Percentiles rank a stretch among this genome's conserved stretches.
Evolutionary conservation across 768 basidiomycete species (phyloP).

Genomic region (Melanogaster broomeanus): DNA sequence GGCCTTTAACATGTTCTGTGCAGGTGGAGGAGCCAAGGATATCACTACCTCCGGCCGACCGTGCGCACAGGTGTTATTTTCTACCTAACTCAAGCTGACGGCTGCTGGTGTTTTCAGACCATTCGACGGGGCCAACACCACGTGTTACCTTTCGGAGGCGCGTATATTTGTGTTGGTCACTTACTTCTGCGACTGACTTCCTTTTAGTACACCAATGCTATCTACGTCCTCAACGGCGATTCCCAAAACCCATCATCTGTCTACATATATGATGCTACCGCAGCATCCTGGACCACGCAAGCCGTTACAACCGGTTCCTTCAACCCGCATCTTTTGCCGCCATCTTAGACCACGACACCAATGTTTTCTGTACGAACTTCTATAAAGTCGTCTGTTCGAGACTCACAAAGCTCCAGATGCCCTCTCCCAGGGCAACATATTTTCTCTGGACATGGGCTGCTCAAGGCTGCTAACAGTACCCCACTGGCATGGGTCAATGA

Average conservation of each 20-base stretch:
- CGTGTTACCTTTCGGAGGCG: conserved; percentile 75
- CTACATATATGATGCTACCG: conserved; percentile 78
- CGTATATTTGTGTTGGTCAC: conserved; percentile 6
- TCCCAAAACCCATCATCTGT: conserved; percentile 63
- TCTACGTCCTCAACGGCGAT: conserved; percentile 85
- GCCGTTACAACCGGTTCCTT: conserved; percentile 51
- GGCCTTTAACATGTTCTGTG: conserved; percentile 4
- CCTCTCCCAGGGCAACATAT: conserved; percentile 64
- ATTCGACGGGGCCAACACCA: conserved; percentile 62
- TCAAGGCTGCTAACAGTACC: conserved; percentile 60
- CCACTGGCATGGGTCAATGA: conserved; percentile 67
- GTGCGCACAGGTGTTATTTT: conserved; percentile 44
- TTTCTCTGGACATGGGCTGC: conserved; percentile 67
- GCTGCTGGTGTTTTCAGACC: conserved; percentile 41
- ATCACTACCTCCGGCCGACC: conserved; percentile 78
- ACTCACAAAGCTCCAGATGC: conserved; percentile 51
- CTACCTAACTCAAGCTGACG: not conserved
- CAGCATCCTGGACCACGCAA: conserved; percentile 81
- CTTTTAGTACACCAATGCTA: conserved; percentile 74
- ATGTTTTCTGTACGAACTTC: conserved; percentile 67
- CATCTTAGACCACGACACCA: conserved; percentile 93
- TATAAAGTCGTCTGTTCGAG: not conserved
- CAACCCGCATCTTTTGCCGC: conserved; percentile 66
- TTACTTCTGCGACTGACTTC: conserved; percentile 1
- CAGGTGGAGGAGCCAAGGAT: conserved; percentile 49